Evolutionary conservation across 371 early-diverging fungal genomes (phyloP), one percentile per base, ranked within the genome.

Genomic region (Mucor irregularis): DNA sequence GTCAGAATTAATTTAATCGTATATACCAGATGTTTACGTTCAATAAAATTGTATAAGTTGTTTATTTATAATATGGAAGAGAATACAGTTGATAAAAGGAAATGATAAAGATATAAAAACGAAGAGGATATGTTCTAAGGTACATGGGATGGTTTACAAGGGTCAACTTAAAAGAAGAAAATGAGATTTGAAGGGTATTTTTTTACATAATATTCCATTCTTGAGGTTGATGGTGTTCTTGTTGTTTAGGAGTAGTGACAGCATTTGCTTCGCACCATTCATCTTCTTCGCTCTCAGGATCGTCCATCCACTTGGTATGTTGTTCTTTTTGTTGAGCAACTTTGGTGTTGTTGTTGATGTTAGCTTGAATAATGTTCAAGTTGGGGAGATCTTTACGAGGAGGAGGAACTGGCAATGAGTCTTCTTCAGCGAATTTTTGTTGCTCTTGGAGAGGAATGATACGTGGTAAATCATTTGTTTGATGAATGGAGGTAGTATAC

Each of bases 281-380:
- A 21, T 68, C 63, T 34, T 55, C 66, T 46, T 61, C 56, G 40
- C 59, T 62, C 29, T 61, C 70, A 25, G 70, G 70, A 56, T 69
- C 70, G 30, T 69, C 70, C 70, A 69, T 69, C 70, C 70, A 69
- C 14, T 65, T 66, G 10, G 70, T 69, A 51, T 52, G 39, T n/a
- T 25, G 49, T 22, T 24, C 26, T 31, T 45, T n/a, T 28, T 50
- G 25, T 25, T 22, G 25, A 25, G 28, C n/a, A n/a, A n/a, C n/a
- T n/a, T n/a, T n/a, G n/a, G n/a, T n/a, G n/a, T n/a, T 22, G 21
- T 9, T 16, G n/a, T n/a, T 6, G 11, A n/a, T 16, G 16, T n/a
- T 37, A 5, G 43, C 35, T 33, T 14, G 29, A 21, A n/a, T 42
- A 24, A n/a, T n/a, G n/a, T 24, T 21, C 42, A 42, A 42, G 9